Evolutionary conservation across 345 rosid species (phyloP).

Genomic region (Gossypium arboreum): DNA sequence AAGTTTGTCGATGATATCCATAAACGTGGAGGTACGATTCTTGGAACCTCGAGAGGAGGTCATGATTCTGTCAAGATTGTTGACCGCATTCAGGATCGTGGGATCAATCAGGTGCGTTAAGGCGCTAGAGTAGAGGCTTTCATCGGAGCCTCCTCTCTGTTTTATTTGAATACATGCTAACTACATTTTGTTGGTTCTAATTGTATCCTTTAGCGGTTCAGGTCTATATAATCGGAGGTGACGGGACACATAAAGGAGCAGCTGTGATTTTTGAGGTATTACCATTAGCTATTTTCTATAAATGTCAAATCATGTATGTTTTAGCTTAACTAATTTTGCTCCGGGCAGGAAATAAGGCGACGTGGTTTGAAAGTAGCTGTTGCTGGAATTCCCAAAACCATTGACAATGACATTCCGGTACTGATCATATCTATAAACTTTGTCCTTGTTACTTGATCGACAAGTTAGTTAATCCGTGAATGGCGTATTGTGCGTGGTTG

Average conservation of each 20-base stretch:
- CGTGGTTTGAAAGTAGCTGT: constrained; percentile 82
- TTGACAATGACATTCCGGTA: constrained; percentile 94
- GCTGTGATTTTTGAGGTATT: constrained; percentile 61
- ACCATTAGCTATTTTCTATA: neutral
- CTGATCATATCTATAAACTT: constrained; percentile 13
- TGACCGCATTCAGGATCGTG: constrained; percentile 60
- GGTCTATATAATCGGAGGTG: constrained; percentile 87
- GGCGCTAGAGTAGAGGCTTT: neutral
- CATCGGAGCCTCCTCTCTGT: neutral
- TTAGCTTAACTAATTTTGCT: constrained; percentile 9
- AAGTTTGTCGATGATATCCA: constrained; percentile 79
- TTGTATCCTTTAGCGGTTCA: constrained; percentile 23
- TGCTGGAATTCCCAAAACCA: constrained; percentile 89
- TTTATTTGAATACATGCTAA: neutral
- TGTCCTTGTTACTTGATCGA: neutral
- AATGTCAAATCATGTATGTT: neutral
- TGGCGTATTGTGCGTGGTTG: constrained; percentile 9
- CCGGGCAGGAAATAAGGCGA: constrained; percentile 61
- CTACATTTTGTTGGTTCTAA: constrained; percentile 6
- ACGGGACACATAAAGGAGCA: constrained; percentile 81
- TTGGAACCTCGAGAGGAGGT: constrained; percentile 88
- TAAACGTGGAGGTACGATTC: constrained; percentile 86
- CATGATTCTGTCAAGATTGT: constrained; percentile 73
- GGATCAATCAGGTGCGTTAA: constrained; percentile 73
- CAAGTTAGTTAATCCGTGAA: neutral